Evolutionary conservation across 1,284 basidiomycete genomes (phyloP).

Genomic region (Coriolopsis trogii): DNA sequence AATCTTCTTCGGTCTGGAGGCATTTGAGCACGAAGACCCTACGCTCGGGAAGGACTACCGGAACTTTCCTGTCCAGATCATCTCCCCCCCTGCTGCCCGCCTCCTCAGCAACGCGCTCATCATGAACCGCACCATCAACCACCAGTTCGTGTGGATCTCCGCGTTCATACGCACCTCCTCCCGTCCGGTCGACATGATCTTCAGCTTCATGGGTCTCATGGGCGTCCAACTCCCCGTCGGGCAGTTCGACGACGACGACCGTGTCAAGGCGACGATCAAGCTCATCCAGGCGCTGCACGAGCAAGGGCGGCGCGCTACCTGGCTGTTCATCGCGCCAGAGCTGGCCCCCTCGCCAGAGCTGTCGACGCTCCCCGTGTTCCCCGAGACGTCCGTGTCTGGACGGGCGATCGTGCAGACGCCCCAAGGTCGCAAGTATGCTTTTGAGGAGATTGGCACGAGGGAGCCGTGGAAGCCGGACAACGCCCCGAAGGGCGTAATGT

Average conservation of each 20-base stretch:
- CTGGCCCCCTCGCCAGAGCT: too few relatives aligned
- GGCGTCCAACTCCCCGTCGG: constrained; percentile 25
- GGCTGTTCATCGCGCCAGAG: too few relatives aligned
- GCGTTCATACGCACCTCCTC: constrained; percentile 28
- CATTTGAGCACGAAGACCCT: too few relatives aligned
- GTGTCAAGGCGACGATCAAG: constrained; percentile 26
- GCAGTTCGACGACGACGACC: constrained; percentile 22
- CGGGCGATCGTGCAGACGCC: not conserved
- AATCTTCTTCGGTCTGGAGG: too few relatives aligned
- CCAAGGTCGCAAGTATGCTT: not conserved
- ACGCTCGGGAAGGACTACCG: too few relatives aligned
- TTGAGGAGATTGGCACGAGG: not conserved
- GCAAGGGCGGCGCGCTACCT: constrained; percentile 25
- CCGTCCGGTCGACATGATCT: constrained; percentile 30
- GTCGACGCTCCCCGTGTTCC: not conserved
- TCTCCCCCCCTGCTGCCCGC: too few relatives aligned
- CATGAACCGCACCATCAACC: too few relatives aligned
- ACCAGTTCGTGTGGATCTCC: constrained; percentile 29
- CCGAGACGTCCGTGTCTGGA: not conserved
- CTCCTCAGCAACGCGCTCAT: too few relatives aligned
- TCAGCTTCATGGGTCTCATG: constrained; percentile 33
- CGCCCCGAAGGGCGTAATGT: not conserved
- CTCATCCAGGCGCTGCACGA: constrained; percentile 26
- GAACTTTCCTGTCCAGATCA: too few relatives aligned
- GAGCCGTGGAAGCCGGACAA: too few relatives aligned